Percentiles rank a stretch among this genome's conserved stretches.
These are phyloP conservation scores for Aspergillus chevalieri DNA, from an alignment of 2,329 filamentous ascomycete species.

Conservation along the genomic window DNA sequence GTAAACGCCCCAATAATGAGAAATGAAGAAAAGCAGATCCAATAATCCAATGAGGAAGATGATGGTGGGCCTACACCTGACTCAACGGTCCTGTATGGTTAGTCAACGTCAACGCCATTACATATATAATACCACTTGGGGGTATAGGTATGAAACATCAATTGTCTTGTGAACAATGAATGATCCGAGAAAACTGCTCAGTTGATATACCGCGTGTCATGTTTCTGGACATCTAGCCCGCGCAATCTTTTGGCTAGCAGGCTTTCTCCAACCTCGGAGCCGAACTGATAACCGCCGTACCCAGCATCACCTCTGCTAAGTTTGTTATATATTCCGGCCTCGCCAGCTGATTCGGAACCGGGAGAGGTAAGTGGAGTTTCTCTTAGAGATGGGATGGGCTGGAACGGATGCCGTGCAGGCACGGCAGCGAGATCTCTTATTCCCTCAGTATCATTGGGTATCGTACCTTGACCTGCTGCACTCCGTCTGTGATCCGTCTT, in stretches of 20 bases:
- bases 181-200: not conserved
- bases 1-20: not conserved
- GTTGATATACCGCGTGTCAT: constrained; percentile 3
- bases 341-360: constrained; percentile 7
- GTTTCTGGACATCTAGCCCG: constrained; percentile 50
- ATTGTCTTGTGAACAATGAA: too few relatives aligned
- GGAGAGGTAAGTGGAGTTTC: constrained; percentile 2
- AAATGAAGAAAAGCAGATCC: not conserved
- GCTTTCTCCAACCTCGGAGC: constrained; percentile 52
- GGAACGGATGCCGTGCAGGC: constrained; percentile 11
- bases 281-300: constrained; percentile 55
- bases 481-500: constrained; percentile 56
- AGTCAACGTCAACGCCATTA: not conserved
- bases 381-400: constrained; percentile 12
- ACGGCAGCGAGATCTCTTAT: constrained; percentile 2
- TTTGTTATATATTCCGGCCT: constrained; percentile 55
- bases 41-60: too few relatives aligned
- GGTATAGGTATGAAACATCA: too few relatives aligned
- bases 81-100: not conserved
- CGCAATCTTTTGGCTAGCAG: constrained; percentile 64
- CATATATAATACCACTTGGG: too few relatives aligned
- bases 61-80: constrained; percentile 1
- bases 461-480: constrained; percentile 37
- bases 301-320: constrained; percentile 60
- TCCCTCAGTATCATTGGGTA: not conserved